These are phyloP conservation scores for Phascolomyces articulosus DNA, from an alignment of 371 early-diverging fungal genomes.

Conservation along the genomic window DNA sequence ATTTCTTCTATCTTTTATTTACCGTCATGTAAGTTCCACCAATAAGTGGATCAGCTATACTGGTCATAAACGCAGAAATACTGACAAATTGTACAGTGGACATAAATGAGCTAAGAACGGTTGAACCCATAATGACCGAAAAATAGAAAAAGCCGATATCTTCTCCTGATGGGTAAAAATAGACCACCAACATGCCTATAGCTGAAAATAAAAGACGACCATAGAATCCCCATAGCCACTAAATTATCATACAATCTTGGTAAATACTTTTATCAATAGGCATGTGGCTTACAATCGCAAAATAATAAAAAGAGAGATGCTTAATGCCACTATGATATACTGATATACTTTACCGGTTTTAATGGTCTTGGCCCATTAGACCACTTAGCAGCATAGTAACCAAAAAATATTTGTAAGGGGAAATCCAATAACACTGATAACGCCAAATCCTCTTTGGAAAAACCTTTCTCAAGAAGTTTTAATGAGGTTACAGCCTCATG, in stretches of 20 bases:
- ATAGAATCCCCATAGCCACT: constrained; percentile 93
- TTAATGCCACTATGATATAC: neutral
- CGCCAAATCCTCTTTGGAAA: constrained; percentile 94
- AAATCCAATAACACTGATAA: constrained; percentile 93
- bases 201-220: constrained; percentile 81
- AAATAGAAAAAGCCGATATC: constrained; percentile 77
- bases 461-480: constrained; percentile 93
- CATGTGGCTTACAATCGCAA: too few species aligned
- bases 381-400: constrained; percentile 97
- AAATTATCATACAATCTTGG: too few species aligned
- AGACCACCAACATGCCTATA: constrained; percentile 86
- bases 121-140: constrained; percentile 76
- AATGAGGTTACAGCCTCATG: constrained; percentile 93
- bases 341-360: constrained; percentile 76
- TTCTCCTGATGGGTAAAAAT: constrained; percentile 74
- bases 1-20: constrained; percentile 11
- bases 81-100: constrained; percentile 96
- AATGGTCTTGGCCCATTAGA: constrained; percentile 84
- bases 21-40: constrained; percentile 98
- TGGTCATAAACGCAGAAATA: constrained; percentile 92
- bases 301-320: neutral
- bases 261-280: too few species aligned
- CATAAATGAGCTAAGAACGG: constrained; percentile 86
- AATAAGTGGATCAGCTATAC: constrained; percentile 95
- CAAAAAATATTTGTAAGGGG: constrained; percentile 94